These are phyloP conservation scores for Prunus salicina DNA, from an alignment of 306 rosid genomes.

Conservation along the genomic window DNA sequence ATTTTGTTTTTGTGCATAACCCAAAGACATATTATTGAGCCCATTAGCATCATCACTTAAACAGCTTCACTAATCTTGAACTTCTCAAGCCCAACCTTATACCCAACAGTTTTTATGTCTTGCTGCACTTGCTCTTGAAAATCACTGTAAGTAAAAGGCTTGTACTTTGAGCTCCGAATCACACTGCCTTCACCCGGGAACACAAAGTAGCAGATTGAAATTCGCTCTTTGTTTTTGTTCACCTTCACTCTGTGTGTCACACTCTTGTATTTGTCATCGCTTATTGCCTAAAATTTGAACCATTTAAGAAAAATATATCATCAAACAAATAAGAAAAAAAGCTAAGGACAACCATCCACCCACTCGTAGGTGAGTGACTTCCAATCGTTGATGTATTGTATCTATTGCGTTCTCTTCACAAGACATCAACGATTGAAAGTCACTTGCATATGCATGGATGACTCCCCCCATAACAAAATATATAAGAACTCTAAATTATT, in stretches of 20 bases:
- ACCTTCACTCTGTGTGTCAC: slow-evolving; percentile 63
- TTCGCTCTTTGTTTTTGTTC: slow-evolving; percentile 42
- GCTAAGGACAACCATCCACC: too few species aligned
- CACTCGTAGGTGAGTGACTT: too few species aligned
- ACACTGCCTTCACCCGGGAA: slow-evolving; percentile 51
- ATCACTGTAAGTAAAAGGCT: slow-evolving; percentile 61
- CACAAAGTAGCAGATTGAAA: slow-evolving; percentile 67
- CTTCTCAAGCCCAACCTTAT: slow-evolving; percentile 66
- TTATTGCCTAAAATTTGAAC: slow-evolving; percentile 74
- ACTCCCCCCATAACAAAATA: too few species aligned
- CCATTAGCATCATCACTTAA: not conserved
- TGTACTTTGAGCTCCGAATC: slow-evolving; percentile 61
- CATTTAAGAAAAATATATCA: not conserved
- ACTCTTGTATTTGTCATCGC: slow-evolving; percentile 55
- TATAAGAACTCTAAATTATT: too few species aligned
- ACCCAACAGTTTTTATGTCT: slow-evolving; percentile 48
- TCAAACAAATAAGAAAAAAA: not conserved
- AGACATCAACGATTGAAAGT: not conserved
- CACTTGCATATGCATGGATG: not conserved
- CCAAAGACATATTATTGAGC: not conserved
- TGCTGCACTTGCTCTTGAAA: slow-evolving; percentile 58
- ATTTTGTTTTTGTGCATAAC: not conserved
- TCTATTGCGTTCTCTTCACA: too few species aligned
- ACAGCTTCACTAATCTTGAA: slow-evolving; percentile 21
- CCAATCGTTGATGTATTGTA: too few species aligned